Conservation (phyloP, 208 protist species). For the Balamuthia mandrillaris region DNA sequence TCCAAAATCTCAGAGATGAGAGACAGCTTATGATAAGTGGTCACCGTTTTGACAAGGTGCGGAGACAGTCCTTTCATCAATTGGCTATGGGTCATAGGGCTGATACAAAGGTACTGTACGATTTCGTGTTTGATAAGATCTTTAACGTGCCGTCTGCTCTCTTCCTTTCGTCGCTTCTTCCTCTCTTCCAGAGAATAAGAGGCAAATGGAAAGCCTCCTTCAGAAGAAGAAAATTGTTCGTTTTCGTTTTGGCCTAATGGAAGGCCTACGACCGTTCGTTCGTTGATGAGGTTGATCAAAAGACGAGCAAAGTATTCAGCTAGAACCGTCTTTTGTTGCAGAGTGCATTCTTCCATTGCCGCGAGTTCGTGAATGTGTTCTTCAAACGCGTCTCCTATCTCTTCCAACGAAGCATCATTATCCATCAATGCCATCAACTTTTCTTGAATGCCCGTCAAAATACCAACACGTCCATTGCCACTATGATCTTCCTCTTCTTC, state of each 20-base stretch:
- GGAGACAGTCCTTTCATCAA: neutral
- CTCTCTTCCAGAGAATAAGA: neutral
- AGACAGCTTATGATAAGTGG: no score
- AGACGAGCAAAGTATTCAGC: neutral
- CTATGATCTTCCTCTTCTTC: neutral
- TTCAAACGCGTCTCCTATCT: neutral
- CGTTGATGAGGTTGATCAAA: neutral
- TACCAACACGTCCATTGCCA: no score
- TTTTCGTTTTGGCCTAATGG: neutral
- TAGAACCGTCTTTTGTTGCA: neutral
- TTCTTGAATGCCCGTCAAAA: no score
- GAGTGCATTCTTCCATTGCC: neutral
- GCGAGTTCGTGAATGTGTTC: neutral
- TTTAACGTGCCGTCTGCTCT: no score
- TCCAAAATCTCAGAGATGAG: neutral
- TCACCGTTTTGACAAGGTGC: neutral
- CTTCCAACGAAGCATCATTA: no score
- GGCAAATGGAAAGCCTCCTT: neutral
- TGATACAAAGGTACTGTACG: neutral
- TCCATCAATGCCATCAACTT: no score
- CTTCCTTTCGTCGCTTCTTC: neutral
- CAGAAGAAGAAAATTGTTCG: neutral
- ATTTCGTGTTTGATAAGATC: slow-evolving; percentile 3
- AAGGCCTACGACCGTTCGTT: neutral
- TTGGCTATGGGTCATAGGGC: neutral